Evolutionary conservation across 192 early-diverging fungal species (phyloP).

Genomic region (Entrophospora sp.): DNA sequence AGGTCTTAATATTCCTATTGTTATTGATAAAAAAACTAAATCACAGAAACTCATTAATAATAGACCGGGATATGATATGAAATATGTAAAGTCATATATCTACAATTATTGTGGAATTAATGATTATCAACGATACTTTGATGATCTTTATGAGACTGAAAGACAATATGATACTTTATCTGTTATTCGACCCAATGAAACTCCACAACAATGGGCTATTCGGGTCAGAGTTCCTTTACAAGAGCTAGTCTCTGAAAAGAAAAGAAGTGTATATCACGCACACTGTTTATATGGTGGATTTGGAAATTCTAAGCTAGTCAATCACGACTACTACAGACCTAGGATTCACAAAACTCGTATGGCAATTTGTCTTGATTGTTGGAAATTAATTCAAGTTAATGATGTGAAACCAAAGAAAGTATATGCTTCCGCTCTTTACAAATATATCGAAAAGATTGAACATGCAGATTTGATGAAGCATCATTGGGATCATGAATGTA

Average conservation of each 20-base stretch:
- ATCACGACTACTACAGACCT: too few species aligned
- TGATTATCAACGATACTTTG: too few species aligned
- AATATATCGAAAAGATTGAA: not conserved
- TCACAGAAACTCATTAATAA: not conserved
- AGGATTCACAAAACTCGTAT: not conserved
- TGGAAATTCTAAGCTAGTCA: too few species aligned
- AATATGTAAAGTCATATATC: too few species aligned
- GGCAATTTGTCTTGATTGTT: not conserved
- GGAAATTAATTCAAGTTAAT: not conserved
- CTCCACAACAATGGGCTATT: too few species aligned
- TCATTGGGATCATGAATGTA: not conserved
- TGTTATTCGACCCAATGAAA: too few species aligned
- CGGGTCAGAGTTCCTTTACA: slow-evolving; percentile 12
- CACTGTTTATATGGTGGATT: too few species aligned
- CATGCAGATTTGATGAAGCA: not conserved
- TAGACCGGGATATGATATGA: slow-evolving; percentile 1
- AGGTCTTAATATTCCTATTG: not conserved
- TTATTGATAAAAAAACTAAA: slow-evolving; percentile 9
- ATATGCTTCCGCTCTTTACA: not conserved
- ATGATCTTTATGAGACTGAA: too few species aligned
- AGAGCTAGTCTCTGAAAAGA: not conserved
- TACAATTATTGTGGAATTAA: too few species aligned
- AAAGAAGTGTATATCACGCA: too few species aligned
- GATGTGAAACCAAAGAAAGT: not conserved
- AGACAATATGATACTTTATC: too few species aligned